These are phyloP conservation scores for Heracleum sosnowskyi DNA, from an alignment of 129 eudicot genomes.

Conservation along the genomic window DNA sequence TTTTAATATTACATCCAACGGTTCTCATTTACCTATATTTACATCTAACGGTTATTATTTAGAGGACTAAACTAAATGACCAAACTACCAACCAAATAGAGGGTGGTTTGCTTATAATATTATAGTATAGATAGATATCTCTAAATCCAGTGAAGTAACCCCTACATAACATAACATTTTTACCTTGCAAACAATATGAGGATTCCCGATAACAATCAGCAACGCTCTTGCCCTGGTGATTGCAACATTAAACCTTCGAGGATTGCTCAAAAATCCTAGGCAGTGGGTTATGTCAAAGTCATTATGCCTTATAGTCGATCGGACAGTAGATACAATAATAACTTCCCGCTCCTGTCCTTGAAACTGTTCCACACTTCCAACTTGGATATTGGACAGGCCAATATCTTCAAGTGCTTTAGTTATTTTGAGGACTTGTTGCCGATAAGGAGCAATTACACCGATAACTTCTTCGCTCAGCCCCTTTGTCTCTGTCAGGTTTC, in stretches of 20 bases:
- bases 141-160: background rate
- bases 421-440: slow-evolving; percentile 74
- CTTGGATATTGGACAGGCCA: slow-evolving; percentile 44
- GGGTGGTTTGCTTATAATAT: no score
- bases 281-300: slow-evolving; percentile 67
- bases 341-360: slow-evolving; percentile 88
- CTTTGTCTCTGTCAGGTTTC: slow-evolving; percentile 28
- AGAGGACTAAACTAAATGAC: no score
- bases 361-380: slow-evolving; percentile 85
- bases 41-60: no score
- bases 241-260: slow-evolving; percentile 84
- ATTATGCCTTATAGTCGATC: slow-evolving; percentile 72
- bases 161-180: background rate
- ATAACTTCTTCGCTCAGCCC: slow-evolving; percentile 47
- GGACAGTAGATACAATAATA: slow-evolving; percentile 74
- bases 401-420: slow-evolving; percentile 53
- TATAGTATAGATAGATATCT: no score
- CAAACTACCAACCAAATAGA: no score
- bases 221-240: slow-evolving; percentile 73
- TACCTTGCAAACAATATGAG: slow-evolving; percentile 90
- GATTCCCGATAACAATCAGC: slow-evolving; percentile 75
- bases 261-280: slow-evolving; percentile 89
- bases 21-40: no score
- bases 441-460: slow-evolving; percentile 85
- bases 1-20: no score